Base-by-base conservation (phyloP, 345 rosid genomes). In the Camelina laxa region DNA sequence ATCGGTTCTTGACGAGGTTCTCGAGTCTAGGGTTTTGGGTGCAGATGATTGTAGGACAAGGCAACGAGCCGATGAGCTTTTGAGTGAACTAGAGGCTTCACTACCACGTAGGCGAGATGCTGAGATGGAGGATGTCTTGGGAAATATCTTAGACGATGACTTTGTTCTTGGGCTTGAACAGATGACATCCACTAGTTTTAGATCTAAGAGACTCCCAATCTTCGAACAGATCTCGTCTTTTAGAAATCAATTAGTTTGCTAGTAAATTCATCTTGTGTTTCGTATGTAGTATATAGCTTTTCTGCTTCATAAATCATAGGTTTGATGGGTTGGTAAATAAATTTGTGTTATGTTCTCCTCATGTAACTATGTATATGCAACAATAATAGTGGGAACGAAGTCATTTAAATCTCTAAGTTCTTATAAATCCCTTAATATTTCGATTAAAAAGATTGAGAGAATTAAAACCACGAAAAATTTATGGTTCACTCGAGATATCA, bases 131-230 rank as follows among this genome's bases (percentile, higher is more conserved):
- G 76, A 84, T 53, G 68, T 70, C 4, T 35, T 84, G 65, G 84
- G 77, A 45, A 72, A 65, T 60, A 78, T 78, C 44, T 73, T 79
- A 9, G 91, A 82, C 21, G 87, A 81, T 24, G 97, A 87, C 11
- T 87, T 89, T 61, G 81, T 87, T 41, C 82, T 80, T 30, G 90
- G 88, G 48, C 82, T 92, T 77, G 89, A 88, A 67, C 24, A 68
- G 50, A 69, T 83, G 56, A 67, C 82, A 77, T 47, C 74, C 7
- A 88, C 81, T 41, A 91, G 88, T 0, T 79, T 80, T 5, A 81
- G 85, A 77, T 85, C 99, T 17, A 95, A 83, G 80, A 89, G 99
- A 76, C 84, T 92, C 3, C 99, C 98, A 6, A 83, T 92, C 61
- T 95, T 95, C 19, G 96, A 95, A 75, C 86, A 90, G 81, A 92